Evolutionary conservation across 106 monocot genomes (phyloP), one percentile per base, ranked within the genome.

Genomic region (Vanilla planifolia): DNA sequence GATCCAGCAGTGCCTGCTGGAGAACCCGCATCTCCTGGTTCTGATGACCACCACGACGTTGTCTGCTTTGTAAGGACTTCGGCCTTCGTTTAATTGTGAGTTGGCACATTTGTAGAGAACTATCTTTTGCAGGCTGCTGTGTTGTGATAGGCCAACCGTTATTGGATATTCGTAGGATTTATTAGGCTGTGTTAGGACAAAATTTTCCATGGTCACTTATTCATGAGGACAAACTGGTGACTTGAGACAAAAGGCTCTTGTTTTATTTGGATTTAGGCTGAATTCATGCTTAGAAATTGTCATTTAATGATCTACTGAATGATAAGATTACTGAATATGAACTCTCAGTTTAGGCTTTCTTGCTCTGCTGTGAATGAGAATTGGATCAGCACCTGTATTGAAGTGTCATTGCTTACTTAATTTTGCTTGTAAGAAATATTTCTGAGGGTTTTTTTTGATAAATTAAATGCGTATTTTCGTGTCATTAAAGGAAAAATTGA

Each of bases 1-100:
- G 43, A 81, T 98, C 67, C 62, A 59, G 48, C 87, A 85, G 48
- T 90, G 90, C 53, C 33, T 86, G 59, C 48, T 20, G 13, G 66
- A 52, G 6, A 66, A 64, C 27, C 67, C 72, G 28, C n/a, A 68
- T 52, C 63, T 75, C 65, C 51, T 48, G 11, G 53, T 98, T 19
- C 66, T 98, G 32, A 76, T 98, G 87, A 98, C 96, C 40, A 85
- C 87, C 43, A 79, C 96, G n/a, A 79, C 88, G 2, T 56, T 69
- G 14, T 87, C 96, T 17, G 80, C 96, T 51, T 91, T 98, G 96
- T 98, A 77, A 79, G 86, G 2, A 10, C 26, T 3, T 11, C 10
- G 50, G 57, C 8, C 35, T 28, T 57, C 20, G 3, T 35, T 57
- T 57, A 0, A 6, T 9, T 57, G 53, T 13, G 30, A 30, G 6